These are phyloP conservation scores for Canavalia gladiata DNA, from an alignment of 306 rosid genomes.

Conservation along the genomic window DNA sequence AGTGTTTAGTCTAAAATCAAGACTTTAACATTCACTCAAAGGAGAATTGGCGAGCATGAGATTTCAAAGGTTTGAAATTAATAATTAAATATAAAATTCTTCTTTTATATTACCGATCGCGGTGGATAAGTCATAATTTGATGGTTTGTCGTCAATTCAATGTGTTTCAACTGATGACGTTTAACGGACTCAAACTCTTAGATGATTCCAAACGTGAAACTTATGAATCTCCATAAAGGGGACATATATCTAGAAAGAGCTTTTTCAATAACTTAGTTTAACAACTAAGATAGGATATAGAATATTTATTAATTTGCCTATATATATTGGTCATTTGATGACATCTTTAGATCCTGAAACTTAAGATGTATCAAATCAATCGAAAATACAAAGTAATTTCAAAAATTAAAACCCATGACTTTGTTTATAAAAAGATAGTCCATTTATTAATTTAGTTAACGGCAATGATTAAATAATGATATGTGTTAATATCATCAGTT, in stretches of 20 bases:
- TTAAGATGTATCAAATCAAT: not conserved
- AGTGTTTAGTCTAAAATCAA: not conserved
- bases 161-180: not conserved
- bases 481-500: not conserved
- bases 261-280: not conserved
- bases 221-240: not conserved
- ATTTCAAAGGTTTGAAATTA: not conserved
- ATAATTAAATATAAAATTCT: not conserved
- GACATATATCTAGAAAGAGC: not conserved
- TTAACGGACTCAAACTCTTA: not conserved
- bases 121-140: not conserved
- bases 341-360: not conserved
- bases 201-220: not conserved
- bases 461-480: not conserved
- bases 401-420: not conserved
- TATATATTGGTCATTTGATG: not conserved
- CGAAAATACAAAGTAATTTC: not conserved
- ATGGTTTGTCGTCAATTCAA: slow-evolving; percentile 12
- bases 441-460: not conserved
- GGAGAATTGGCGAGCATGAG: not conserved
- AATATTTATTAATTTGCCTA: not conserved
- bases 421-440: not conserved
- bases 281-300: not conserved
- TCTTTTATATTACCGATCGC: not conserved
- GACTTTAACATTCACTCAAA: not conserved